Evolutionary conservation across 768 basidiomycete species (phyloP).

Genomic region (Gelatoporia subvermispora): DNA sequence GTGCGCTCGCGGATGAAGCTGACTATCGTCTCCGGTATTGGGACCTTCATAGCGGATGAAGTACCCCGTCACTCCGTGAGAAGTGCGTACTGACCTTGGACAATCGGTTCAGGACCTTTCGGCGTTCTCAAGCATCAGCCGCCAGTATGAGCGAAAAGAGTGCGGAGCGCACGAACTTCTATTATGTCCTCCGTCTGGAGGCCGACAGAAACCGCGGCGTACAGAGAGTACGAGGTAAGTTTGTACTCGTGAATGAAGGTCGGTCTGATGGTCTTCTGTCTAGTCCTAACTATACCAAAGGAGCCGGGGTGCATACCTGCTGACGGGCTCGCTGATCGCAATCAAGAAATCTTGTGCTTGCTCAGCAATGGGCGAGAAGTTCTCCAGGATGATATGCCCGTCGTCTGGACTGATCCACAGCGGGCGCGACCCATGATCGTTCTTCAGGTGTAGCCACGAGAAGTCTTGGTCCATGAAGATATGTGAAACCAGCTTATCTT

Average conservation of each 20-base stretch:
- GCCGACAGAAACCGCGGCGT: constrained; percentile 98
- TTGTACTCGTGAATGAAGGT: constrained; percentile 99
- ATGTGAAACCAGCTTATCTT: constrained; percentile 72
- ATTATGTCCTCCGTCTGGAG: constrained; percentile 98
- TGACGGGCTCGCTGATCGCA: constrained; percentile 97
- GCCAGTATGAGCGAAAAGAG: constrained; percentile 21
- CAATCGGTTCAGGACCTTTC: constrained; percentile 71
- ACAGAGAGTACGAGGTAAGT: constrained; percentile 94
- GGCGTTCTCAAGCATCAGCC: constrained; percentile 21
- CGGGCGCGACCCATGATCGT: constrained; percentile 88
- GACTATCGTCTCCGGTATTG: constrained; percentile 83
- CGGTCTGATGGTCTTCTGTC: constrained; percentile 51
- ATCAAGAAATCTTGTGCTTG: constrained; percentile 98
- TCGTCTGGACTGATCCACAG: constrained; percentile 95
- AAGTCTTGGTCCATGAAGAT: constrained; percentile 86
- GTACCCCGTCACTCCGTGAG: not conserved
- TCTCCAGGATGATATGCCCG: constrained; percentile 92
- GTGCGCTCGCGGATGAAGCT: constrained; percentile 91
- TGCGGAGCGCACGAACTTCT: constrained; percentile 58
- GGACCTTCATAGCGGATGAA: constrained; percentile 53
- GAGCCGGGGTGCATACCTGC: constrained; percentile 62
- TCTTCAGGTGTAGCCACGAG: constrained; percentile 80
- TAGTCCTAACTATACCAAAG: constrained; percentile 26
- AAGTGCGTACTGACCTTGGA: constrained; percentile 55
- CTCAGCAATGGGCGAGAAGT: constrained; percentile 95